A percentile compares a stretch with the other conserved stretches of the same genome.
phyloP scores from a whole-genome alignment of 495 filamentous ascomycete genomes.

The Thermochaetoides thermophila region DNA sequence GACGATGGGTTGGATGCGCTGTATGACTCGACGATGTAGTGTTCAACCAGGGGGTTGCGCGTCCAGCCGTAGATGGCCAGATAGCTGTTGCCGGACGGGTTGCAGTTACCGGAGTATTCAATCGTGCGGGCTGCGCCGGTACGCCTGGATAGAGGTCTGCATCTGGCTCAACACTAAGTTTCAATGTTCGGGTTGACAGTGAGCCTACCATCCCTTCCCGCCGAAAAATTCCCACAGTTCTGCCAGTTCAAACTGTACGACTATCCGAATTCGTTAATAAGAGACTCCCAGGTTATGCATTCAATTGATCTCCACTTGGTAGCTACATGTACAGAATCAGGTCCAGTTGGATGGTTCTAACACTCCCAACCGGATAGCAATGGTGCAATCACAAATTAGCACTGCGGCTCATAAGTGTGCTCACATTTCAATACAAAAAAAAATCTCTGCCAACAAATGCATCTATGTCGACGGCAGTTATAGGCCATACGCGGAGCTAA shows the following conservation, averaged over 20 bases:
- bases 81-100: conserved; percentile 36
- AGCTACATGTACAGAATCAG: too few species aligned
- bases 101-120: conserved; percentile 38
- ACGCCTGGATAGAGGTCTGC: conserved; percentile 23
- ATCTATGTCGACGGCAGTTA: too few species aligned
- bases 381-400: too few species aligned
- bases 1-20: conserved; percentile 41
- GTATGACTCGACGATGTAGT: conserved; percentile 45
- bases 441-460: too few species aligned
- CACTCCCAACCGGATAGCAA: too few species aligned
- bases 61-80: conserved; percentile 49
- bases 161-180: not conserved
- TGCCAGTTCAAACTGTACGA: conserved; percentile 40
- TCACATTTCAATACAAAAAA: too few species aligned
- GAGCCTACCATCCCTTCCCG: conserved; percentile 51
- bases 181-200: not conserved
- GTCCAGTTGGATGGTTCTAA: too few species aligned
- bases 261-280: conserved; percentile 37
- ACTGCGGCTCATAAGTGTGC: too few species aligned
- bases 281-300: too few species aligned
- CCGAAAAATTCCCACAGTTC: conserved; percentile 40
- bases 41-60: conserved; percentile 39
- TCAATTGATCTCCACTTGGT: too few species aligned
- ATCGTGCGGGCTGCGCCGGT: conserved; percentile 32
- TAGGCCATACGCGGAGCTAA: too few species aligned